A percentile compares a stretch with the other conserved stretches of the same genome.
phyloP scores from a whole-genome alignment of 345 rosid species.

The Leavenworthia alabamica region DNA sequence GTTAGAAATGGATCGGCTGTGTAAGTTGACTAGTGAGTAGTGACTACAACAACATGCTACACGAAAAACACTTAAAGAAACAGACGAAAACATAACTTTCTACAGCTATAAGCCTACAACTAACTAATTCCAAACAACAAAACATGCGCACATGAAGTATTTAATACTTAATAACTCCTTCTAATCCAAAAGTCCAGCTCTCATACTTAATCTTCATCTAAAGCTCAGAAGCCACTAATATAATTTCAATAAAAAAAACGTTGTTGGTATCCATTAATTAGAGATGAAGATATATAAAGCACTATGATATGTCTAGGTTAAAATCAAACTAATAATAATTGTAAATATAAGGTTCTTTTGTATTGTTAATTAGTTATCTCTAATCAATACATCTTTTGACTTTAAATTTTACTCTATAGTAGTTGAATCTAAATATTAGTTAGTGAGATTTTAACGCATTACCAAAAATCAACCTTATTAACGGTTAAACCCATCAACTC shows the following conservation, averaged over 20 bases:
- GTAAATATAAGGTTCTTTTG: slow-evolving; percentile 1
- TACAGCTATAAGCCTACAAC: no score
- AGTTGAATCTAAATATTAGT: slow-evolving; percentile 10
- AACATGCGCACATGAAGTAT: slow-evolving; percentile 2
- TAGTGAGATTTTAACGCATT: slow-evolving; percentile 1
- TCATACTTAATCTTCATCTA: background rate
- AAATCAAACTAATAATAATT: slow-evolving; percentile 22
- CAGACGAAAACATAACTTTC: background rate
- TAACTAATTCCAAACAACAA: background rate
- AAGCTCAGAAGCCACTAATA: background rate
- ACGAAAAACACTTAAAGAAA: background rate
- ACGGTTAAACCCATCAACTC: background rate
- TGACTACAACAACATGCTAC: background rate
- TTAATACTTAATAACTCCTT: background rate
- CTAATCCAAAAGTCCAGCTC: background rate
- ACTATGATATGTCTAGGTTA: background rate
- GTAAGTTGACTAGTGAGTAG: background rate
- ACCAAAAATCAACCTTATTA: background rate
- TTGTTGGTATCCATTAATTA: slow-evolving; percentile 5
- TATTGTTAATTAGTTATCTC: slow-evolving; percentile 10
- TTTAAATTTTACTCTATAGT: background rate
- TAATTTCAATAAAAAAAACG: background rate
- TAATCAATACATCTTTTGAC: slow-evolving; percentile 26
- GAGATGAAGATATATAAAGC: slow-evolving; percentile 12
- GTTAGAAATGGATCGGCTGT: background rate